A percentile compares a stretch with the other conserved stretches of the same genome.
Conservation (phyloP, 306 rosid genomes). For the Casuarina cunninghamiana region DNA sequence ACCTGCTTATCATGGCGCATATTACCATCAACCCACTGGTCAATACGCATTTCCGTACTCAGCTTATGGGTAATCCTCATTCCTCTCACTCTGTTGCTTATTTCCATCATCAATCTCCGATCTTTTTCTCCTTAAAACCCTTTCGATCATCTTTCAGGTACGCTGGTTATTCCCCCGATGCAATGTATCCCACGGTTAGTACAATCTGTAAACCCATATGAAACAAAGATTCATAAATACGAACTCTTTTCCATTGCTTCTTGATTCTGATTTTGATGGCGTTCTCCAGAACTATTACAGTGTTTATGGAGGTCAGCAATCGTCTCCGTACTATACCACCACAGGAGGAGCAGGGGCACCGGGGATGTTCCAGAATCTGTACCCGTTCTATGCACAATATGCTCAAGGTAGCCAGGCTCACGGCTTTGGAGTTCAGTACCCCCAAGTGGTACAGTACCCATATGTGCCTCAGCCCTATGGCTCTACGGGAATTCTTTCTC, state of each 20-base stretch:
- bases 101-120: background rate
- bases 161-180: slow-evolving; percentile 81
- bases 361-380: slow-evolving; percentile 57
- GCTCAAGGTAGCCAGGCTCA: slow-evolving; percentile 58
- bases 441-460: slow-evolving; percentile 69
- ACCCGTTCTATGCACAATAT: slow-evolving; percentile 76
- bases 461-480: slow-evolving; percentile 64
- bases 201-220: background rate
- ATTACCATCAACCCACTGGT: slow-evolving; percentile 62
- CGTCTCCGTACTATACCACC: slow-evolving; percentile 62
- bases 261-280: slow-evolving; percentile 6
- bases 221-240: background rate
- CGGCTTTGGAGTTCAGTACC: slow-evolving; percentile 68
- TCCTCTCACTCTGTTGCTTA: background rate
- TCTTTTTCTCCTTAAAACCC: slow-evolving; percentile 2
- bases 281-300: slow-evolving; percentile 61
- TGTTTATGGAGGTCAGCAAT: slow-evolving; percentile 85
- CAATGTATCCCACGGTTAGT: slow-evolving; percentile 66
- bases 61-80: slow-evolving; percentile 64
- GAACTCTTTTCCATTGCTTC: slow-evolving; percentile 21
- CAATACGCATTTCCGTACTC: slow-evolving; percentile 84
- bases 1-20: slow-evolving; percentile 60
- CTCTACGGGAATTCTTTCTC: slow-evolving; percentile 57
- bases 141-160: slow-evolving; percentile 44
- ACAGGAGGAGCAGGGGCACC: slow-evolving; percentile 57